Evolutionary conservation across 768 basidiomycete genomes (phyloP), one percentile per base, ranked within the genome.

Genomic region (Austroboletus eburneus): DNA sequence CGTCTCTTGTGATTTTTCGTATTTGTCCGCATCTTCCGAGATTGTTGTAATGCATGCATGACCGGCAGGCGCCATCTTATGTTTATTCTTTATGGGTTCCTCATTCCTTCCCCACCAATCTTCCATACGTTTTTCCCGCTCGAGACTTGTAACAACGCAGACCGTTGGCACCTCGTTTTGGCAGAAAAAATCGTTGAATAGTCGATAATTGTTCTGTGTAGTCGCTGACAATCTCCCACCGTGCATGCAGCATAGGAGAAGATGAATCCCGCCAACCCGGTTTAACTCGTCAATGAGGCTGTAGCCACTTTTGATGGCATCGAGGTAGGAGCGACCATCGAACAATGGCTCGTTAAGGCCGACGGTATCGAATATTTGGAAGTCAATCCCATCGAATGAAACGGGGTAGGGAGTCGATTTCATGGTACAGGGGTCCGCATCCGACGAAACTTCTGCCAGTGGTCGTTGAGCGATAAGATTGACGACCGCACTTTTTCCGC

Each of bases 241-340:
- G 1, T 64, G 64, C 56, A 72, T 61, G 48, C 64, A 63, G 43
- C 63, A 72, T 1, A 73, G 53, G 6, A 74, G 63, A 13, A 73
- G 67, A 47, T 57, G 65, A n/a, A 72, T 50, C 16, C 72, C 71
- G 12, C 57, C 65, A 8, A 29, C 24, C 0, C n/a, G 20, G 2
- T 38, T 22, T 16, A 71, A 52, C 4, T 34, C 48, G 20, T 41
- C 33, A 36, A 74, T 51, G 21, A 73, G 59, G 2, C n/a, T 3
- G 42, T 54, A 54, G 9, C 56, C 51, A 4, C 55, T 52, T 29
- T 41, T 51, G 27, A 42, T 35, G 8, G 39, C 46, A 5, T 29
- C 16, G 8, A 42, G 30, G 21, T 43, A 21, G 4, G 18, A 16
- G 13, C 18, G 7, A 2, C 16, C 5, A 8, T 35, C 34, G 16